Percentiles rank a stretch among this genome's conserved stretches.
phyloP scores from a whole-genome alignment of 495 filamentous ascomycete species.

The Penicillium waksmanii region DNA sequence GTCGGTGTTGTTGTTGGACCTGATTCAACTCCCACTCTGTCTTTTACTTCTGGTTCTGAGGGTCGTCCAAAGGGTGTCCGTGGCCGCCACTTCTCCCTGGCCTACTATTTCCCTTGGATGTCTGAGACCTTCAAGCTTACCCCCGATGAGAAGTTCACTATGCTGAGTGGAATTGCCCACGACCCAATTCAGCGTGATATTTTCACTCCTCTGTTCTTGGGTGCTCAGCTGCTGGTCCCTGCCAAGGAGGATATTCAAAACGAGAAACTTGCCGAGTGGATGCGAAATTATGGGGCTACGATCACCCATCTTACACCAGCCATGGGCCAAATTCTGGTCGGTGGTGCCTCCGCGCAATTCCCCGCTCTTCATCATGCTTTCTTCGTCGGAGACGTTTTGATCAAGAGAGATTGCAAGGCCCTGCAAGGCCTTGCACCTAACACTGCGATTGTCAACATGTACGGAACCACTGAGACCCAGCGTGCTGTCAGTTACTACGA shows the following conservation, averaged over 20 bases:
- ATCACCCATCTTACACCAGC: constrained; percentile 93
- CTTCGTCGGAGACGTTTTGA: constrained; percentile 93
- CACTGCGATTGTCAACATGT: constrained; percentile 85
- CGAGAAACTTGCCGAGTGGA: constrained; percentile 90
- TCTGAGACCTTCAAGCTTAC: constrained; percentile 75
- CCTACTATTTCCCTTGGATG: constrained; percentile 96
- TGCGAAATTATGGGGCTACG: constrained; percentile 75
- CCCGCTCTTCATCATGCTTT: constrained; percentile 79
- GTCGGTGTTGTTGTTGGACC: constrained; percentile 86
- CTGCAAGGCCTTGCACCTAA: constrained; percentile 80
- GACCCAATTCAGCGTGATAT: constrained; percentile 94
- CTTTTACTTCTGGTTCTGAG: constrained; percentile 86
- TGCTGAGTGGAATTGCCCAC: constrained; percentile 82
- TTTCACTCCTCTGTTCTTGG: constrained; percentile 90
- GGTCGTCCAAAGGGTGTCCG: constrained; percentile 84
- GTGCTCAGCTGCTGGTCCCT: constrained; percentile 80
- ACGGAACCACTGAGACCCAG: constrained; percentile 90
- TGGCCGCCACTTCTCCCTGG: constrained; percentile 84
- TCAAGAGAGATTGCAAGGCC: constrained; percentile 81
- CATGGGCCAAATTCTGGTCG: constrained; percentile 93
- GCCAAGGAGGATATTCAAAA: constrained; percentile 84
- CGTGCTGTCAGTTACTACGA: constrained; percentile 87
- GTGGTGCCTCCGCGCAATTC: constrained; percentile 78
- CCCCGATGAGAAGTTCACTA: constrained; percentile 77
- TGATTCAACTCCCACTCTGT: constrained; percentile 81